Base-by-base conservation (phyloP, 768 basidiomycete species). In the Kwoniella bestiolae region DNA sequence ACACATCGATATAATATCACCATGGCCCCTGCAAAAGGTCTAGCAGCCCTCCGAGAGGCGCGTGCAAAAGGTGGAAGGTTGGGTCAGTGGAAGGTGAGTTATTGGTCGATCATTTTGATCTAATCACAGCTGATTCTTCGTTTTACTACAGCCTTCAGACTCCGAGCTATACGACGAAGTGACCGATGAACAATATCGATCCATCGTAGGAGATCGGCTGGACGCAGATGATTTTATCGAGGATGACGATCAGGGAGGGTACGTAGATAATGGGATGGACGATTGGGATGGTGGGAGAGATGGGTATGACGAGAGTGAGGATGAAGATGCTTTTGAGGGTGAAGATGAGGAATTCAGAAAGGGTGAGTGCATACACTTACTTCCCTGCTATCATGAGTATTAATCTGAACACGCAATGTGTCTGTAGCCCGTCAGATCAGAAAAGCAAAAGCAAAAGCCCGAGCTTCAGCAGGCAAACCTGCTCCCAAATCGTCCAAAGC, bases 191-290 rank as follows among this genome's bases (percentile, higher is more conserved):
- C 89, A 93, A 71, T 99, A 98, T 80, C 87, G 86, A 70, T 84
- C 85, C 21, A 90, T 99, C 60, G 96, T 99, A 4, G 86, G 86
- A 60, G 88, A 88, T 0, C 85, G 96, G 18, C 84, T 96, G 6
- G 88, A 91, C 65, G 83, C 84, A 70, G 93, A 97, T 69, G 96
- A 99, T 79, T 99, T 99, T 67, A 91, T 98, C 21, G 89, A 90
- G 38, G 96, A 98, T 75, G 96, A 98, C 82, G 93, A 93, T 28
- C 86, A 90, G 0, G 86, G 84, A 14, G 96, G 92, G 5, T 98
- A 99, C 74, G 88, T 90, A 79, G 96, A 99, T 83, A 92, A 96
- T 76, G 96, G 96, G 4, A 89, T 93, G 88, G 96, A 98, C 64
- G 94, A 95, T 75, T 97, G 92, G 89, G 86, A 86, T 32, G 73